A percentile compares a stretch with the other conserved stretches of the same genome.
These are phyloP conservation scores for Lotus japonicus DNA, from an alignment of 306 rosid species.

Conservation along the genomic window DNA sequence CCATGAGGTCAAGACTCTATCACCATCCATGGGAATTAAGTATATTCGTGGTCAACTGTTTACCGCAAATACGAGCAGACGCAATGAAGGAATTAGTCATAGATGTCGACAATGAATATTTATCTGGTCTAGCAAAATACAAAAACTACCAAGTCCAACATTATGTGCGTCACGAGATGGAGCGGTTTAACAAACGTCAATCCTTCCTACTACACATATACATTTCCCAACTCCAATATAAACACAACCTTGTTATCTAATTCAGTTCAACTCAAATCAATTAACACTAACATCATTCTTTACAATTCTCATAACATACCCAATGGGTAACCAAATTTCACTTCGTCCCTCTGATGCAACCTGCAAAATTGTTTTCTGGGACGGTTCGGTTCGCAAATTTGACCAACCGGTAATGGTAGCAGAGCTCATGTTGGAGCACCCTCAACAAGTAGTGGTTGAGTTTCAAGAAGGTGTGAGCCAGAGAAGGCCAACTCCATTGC, in stretches of 20 bases:
- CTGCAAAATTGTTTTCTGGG: constrained; percentile 49
- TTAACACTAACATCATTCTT: not conserved
- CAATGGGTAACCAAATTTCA: constrained; percentile 68
- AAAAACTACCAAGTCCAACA: constrained; percentile 36
- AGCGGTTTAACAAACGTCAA: constrained; percentile 62
- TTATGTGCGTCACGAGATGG: constrained; percentile 36
- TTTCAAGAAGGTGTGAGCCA: constrained; percentile 38
- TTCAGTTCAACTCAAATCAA: not conserved
- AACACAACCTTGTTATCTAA: not conserved
- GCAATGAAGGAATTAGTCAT: no score
- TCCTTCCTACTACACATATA: not conserved
- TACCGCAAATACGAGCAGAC: no score
- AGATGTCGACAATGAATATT: no score
- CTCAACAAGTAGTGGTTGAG: constrained; percentile 73
- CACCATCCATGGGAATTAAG: no score
- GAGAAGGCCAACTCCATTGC: constrained; percentile 52
- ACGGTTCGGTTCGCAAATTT: constrained; percentile 63
- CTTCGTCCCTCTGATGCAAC: constrained; percentile 2
- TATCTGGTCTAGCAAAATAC: no score
- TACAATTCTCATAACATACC: not conserved
- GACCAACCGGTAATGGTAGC: constrained; percentile 48
- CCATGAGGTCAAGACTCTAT: no score
- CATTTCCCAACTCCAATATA: not conserved
- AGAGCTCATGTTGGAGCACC: constrained; percentile 85
- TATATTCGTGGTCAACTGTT: no score